A percentile compares a stretch with the other conserved stretches of the same genome.
phyloP scores from a whole-genome alignment of 1,284 basidiomycete species.

The Ceratobasidium sp. region DNA sequence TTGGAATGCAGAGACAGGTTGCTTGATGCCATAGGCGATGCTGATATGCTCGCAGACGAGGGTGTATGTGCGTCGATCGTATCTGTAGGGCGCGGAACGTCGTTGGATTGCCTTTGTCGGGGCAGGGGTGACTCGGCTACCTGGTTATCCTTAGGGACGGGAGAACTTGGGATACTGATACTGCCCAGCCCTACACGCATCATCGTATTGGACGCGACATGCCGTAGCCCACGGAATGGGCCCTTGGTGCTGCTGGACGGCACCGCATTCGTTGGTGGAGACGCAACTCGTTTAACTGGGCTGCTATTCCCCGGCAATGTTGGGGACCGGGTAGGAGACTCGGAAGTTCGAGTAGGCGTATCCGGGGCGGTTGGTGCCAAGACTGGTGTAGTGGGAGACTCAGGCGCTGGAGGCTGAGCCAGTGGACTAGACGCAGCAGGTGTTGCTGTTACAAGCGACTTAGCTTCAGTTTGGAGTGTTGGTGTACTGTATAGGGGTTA shows the following conservation, averaged over 20 bases:
- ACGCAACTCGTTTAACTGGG: constrained; percentile 29
- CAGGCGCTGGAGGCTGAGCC: constrained; percentile 39
- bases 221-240: constrained; percentile 40
- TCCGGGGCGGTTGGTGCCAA: neutral
- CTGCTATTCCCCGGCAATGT: constrained; percentile 36
- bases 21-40: constrained; percentile 45
- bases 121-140: neutral
- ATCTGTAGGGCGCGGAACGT: neutral
- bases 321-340: constrained; percentile 38
- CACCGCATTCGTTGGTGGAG: constrained; percentile 23
- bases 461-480: constrained; percentile 36
- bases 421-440: constrained; percentile 46
- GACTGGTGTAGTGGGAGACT: neutral
- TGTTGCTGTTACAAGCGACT: constrained; percentile 18
- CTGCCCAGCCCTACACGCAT: constrained; percentile 48
- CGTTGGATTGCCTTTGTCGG: constrained; percentile 6
- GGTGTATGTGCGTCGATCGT: constrained; percentile 19
- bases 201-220: constrained; percentile 44
- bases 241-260: constrained; percentile 30
- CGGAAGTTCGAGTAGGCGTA: constrained; percentile 7
- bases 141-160: constrained; percentile 41
- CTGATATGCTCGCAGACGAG: constrained; percentile 23
- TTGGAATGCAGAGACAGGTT: constrained; percentile 64
- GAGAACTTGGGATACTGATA: constrained; percentile 53
- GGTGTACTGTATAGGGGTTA: constrained; percentile 37